Percentiles rank a stretch among this genome's conserved stretches.
Evolutionary conservation across 164 flowering plant species (phyloP).

Genomic region (grape (Vitis vinifera)): ASM3070453v1 NC_081807.1:21268501-21269000

Average conservation of each 20-base stretch:
- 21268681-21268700: constrained; percentile 53
- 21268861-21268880: constrained; percentile 47
- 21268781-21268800: constrained; percentile 57
- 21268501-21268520: constrained; percentile 41
- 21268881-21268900: constrained; percentile 47
- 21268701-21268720: constrained; percentile 75
- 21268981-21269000: background rate
- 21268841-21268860: constrained; percentile 62
- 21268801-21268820: constrained; percentile 73
- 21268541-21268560: constrained; percentile 45
- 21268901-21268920: constrained; percentile 7
- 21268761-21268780: constrained; percentile 60
- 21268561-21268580: constrained; percentile 45
- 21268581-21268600: background rate
- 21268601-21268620: background rate
- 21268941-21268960: background rate
- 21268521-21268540: constrained; percentile 38
- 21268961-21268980: background rate
- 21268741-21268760: constrained; percentile 67
- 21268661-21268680: constrained; percentile 6
- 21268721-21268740: constrained; percentile 71
- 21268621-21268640: background rate
- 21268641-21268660: background rate
- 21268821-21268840: constrained; percentile 64
- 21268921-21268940: background rate